These are phyloP conservation scores for Bolboschoenoplectus hybrid DNA, from an alignment of 202 grass and related monocot species.

Conservation along the genomic window DNA sequence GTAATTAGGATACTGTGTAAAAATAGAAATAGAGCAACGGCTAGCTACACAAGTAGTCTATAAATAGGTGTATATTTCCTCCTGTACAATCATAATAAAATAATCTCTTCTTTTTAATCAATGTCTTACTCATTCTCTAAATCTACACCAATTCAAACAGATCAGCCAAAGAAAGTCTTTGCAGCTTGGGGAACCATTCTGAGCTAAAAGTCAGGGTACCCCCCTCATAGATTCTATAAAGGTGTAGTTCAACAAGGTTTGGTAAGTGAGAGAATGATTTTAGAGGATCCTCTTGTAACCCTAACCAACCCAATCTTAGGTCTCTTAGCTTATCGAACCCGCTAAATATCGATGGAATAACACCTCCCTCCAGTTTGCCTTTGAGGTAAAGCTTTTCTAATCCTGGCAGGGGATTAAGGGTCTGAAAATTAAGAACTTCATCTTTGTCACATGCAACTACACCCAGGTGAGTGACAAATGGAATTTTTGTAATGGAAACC, in stretches of 20 bases:
- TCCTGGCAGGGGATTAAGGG: neutral
- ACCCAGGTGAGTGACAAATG: too few species aligned
- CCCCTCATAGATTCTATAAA: slow-evolving; percentile 3
- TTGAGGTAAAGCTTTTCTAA: slow-evolving; percentile 11
- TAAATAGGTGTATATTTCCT: too few species aligned
- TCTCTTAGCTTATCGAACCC: slow-evolving; percentile 5
- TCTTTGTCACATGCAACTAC: slow-evolving; percentile 7
- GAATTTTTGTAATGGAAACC: slow-evolving; percentile 24
- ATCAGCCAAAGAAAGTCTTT: neutral
- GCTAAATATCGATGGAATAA: neutral
- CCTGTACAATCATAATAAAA: too few species aligned
- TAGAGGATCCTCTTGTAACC: slow-evolving; percentile 35
- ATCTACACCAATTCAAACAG: slow-evolving; percentile 21
- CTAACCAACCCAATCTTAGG: neutral
- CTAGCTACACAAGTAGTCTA: too few species aligned
- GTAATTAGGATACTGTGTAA: too few species aligned
- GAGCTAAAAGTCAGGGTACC: neutral
- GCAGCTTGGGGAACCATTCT: slow-evolving; percentile 31
- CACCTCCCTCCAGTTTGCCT: slow-evolving; percentile 26
- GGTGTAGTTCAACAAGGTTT: slow-evolving; percentile 16
- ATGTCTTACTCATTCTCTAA: too few species aligned
- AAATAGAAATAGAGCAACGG: too few species aligned
- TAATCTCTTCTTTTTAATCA: too few species aligned
- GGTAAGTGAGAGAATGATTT: neutral
- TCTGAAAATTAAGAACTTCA: slow-evolving; percentile 33